These are phyloP conservation scores for Ostreobium quekettii DNA, from an alignment of 139 green algal species.

Conservation along the genomic window DNA sequence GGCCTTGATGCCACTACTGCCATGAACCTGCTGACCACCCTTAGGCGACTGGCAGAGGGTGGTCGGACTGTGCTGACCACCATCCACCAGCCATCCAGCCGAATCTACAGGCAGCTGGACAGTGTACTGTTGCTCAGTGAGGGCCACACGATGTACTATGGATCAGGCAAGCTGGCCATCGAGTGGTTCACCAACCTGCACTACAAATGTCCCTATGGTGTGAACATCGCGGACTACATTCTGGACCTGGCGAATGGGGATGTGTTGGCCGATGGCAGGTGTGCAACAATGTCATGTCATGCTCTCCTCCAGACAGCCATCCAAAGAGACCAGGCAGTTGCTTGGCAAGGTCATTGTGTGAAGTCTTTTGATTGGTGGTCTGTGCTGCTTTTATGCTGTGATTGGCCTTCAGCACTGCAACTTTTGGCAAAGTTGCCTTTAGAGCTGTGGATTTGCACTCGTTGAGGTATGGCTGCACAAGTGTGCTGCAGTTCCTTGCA, in stretches of 20 bases:
- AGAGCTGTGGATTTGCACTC: too few relatives aligned
- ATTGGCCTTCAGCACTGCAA: too few relatives aligned
- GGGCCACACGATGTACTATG: slow-evolving; percentile 77
- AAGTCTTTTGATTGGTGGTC: too few relatives aligned
- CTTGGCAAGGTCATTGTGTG: too few relatives aligned
- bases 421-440: too few relatives aligned
- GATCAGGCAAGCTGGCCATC: slow-evolving; percentile 31
- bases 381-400: too few relatives aligned
- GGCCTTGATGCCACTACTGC: slow-evolving; percentile 87
- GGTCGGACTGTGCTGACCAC: slow-evolving; percentile 76
- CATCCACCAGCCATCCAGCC: slow-evolving; percentile 86
- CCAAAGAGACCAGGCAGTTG: too few relatives aligned
- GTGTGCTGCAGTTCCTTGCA: too few relatives aligned
- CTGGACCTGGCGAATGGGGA: slow-evolving; percentile 68
- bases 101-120: slow-evolving; percentile 76
- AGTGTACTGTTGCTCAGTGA: slow-evolving; percentile 56
- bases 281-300: too few relatives aligned
- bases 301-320: too few relatives aligned
- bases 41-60: slow-evolving; percentile 56
- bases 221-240: slow-evolving; percentile 72
- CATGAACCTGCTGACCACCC: slow-evolving; percentile 68
- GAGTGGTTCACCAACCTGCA: slow-evolving; percentile 57
- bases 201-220: slow-evolving; percentile 51
- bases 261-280: slow-evolving; percentile 23
- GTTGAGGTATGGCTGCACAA: too few relatives aligned